Conservation (phyloP, 2,329 filamentous ascomycete genomes). For the Rhytidhysteron rufulum region DNA sequence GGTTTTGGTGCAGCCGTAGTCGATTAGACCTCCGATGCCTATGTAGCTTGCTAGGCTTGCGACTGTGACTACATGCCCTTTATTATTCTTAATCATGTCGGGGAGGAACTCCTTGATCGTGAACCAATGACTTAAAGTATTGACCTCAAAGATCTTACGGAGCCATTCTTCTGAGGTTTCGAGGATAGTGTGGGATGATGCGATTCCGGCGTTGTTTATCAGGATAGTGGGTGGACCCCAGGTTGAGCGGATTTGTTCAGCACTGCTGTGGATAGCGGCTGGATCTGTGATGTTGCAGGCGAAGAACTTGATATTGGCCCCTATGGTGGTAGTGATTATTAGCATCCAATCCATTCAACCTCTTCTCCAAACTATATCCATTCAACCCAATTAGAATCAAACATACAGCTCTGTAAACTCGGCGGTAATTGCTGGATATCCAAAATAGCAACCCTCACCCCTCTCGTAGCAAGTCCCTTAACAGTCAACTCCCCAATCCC, state of each 20-base stretch:
- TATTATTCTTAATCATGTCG: slow-evolving; percentile 32
- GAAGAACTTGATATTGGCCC: slow-evolving; percentile 25
- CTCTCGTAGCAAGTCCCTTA: slow-evolving; percentile 19
- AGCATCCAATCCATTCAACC: slow-evolving; percentile 18
- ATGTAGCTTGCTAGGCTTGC: slow-evolving; percentile 52
- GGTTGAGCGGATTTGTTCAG: slow-evolving; percentile 16
- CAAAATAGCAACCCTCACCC: slow-evolving; percentile 29
- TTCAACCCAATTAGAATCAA: background rate
- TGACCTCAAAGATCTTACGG: slow-evolving; percentile 33
- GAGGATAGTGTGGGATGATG: slow-evolving; percentile 26
- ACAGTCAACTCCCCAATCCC: slow-evolving; percentile 33
- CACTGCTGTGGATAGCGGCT: slow-evolving; percentile 19
- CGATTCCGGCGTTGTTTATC: slow-evolving; percentile 36
- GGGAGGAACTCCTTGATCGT: slow-evolving; percentile 33
- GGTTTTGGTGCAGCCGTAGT: slow-evolving; percentile 52
- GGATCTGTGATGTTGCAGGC: slow-evolving; percentile 32
- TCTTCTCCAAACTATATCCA: slow-evolving; percentile 20
- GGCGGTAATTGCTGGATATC: slow-evolving; percentile 28
- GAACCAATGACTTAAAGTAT: slow-evolving; percentile 34
- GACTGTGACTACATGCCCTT: slow-evolving; percentile 55
- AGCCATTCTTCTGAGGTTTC: slow-evolving; percentile 26
- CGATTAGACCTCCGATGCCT: slow-evolving; percentile 45
- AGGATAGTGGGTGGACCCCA: slow-evolving; percentile 30
- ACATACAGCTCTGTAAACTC: slow-evolving; percentile 23
- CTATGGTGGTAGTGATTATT: no score